Base-by-base conservation (phyloP, 73 alveolate species). In the Breviolum minutum region DNA sequence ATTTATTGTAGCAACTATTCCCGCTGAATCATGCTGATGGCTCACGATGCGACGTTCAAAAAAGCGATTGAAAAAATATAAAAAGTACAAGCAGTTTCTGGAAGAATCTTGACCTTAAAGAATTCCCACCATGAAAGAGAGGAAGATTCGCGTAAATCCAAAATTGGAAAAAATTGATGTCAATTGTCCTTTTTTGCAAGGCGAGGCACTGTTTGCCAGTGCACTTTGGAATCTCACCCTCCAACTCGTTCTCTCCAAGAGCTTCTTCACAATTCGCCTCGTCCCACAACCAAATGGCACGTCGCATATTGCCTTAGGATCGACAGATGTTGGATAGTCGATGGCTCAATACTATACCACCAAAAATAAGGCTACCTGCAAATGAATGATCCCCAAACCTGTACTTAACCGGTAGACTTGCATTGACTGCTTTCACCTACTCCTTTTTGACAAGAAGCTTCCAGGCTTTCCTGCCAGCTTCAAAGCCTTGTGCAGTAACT, bases 391-490 rank as follows among this genome's bases (percentile, higher is more conserved):
- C 54, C 54, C 54, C 54, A 40, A 40, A 40, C 54, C 54, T 40
- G 54, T 40, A 40, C 54, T 40, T 40, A 3, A 40, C 54, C 54
- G 0, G 54, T 40, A 40, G 54, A 40, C 54, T 40, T 40, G 54
- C 54, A 40, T 40, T 40, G 54, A 2, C 54, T 40, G 54, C 54
- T 2, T 40, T 3, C 54, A 40, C 54, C 54, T 40, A 40, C 54
- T 40, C 54, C 54, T 40, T 22, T 2, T 2, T 13, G 90, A 29
- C 92, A 22, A 19, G 92, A 22, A 6, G 0, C 92, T 83, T 62
- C 92, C 92, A 83, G 92, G 92, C 76, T 83, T 83, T 83, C 92
- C 92, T 83, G 92, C 92, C 76, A 83, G 76, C 27, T 54, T 6
- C 76, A 83, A 13, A 74, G 73, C 92, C 32, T 83, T 83, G 26